Percentiles rank a stretch among this genome's conserved stretches.
These are phyloP conservation scores for Sphaerosporella brunnea DNA, from an alignment of 495 filamentous ascomycete genomes.

Conservation along the genomic window DNA sequence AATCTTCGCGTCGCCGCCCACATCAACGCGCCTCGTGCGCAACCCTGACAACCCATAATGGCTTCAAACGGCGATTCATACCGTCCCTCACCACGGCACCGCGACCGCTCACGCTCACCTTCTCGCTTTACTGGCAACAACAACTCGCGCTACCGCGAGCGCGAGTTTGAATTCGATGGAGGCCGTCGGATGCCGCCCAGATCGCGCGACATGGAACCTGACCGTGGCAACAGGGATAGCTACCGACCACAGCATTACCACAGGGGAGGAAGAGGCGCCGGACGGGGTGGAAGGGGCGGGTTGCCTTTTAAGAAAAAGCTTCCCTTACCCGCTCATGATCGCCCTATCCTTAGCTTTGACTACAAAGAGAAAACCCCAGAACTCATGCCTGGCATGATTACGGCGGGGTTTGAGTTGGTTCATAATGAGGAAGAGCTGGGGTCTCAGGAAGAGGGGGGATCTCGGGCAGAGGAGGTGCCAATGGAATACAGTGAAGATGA, in stretches of 20 bases:
- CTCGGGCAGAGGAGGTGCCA: no score
- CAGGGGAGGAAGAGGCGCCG: constrained; percentile 10
- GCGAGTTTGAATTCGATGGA: constrained; percentile 16
- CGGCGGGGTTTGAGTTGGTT: constrained; percentile 6
- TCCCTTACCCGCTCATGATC: constrained; percentile 23
- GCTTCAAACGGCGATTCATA: constrained; percentile 5
- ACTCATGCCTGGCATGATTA: constrained; percentile 21
- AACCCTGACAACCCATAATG: no score
- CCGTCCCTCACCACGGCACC: background rate
- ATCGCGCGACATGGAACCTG: constrained; percentile 1
- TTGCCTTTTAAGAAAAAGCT: constrained; percentile 8
- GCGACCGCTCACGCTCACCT: constrained; percentile 2
- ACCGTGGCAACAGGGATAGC: constrained; percentile 1
- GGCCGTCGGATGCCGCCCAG: constrained; percentile 7
- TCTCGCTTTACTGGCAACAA: constrained; percentile 18
- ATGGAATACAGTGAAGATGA: no score
- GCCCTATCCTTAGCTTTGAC: constrained; percentile 24
- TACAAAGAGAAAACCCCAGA: constrained; percentile 24
- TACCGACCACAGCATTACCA: constrained; percentile 5
- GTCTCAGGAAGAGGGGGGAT: no score
- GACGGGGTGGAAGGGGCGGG: constrained; percentile 10
- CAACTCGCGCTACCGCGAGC: constrained; percentile 14
- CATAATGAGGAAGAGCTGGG: background rate
- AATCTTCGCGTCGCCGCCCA: no score
- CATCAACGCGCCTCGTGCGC: no score